Conservation (phyloP, 2,329 filamentous ascomycete genomes). For the Pseudocercospora pini-densiflorae region DNA sequence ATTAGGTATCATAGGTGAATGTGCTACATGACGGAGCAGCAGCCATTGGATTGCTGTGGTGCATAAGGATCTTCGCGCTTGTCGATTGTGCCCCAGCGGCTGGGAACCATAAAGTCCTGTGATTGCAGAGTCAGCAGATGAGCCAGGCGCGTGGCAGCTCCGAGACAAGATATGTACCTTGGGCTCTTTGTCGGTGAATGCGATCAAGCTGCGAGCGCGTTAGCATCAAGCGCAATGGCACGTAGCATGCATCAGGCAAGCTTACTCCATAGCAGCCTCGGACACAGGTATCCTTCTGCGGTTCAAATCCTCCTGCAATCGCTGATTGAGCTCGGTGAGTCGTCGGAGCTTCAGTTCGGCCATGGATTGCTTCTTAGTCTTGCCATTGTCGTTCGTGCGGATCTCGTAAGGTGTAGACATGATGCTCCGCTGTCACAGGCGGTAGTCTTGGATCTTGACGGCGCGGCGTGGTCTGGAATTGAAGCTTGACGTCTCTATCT, state of each 20-base stretch:
- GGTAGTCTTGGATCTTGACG: not conserved
- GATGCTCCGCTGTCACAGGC: slow-evolving; percentile 30
- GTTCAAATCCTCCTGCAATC: slow-evolving; percentile 93
- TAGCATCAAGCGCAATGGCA: slow-evolving; percentile 20
- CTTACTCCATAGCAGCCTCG: slow-evolving; percentile 72
- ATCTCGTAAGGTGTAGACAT: slow-evolving; percentile 70
- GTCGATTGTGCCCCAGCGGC: slow-evolving; percentile 92
- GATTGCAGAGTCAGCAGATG: slow-evolving; percentile 6
- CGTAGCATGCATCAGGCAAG: not conserved
- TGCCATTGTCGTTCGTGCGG: slow-evolving; percentile 66
- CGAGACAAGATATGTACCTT: slow-evolving; percentile 49
- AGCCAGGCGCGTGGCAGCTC: not conserved
- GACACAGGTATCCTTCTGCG: slow-evolving; percentile 94
- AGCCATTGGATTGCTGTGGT: slow-evolving; percentile 88
- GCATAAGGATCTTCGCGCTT: slow-evolving; percentile 98
- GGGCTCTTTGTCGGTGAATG: slow-evolving; percentile 92
- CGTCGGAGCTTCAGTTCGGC: slow-evolving; percentile 96
- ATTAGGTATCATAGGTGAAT: slow-evolving; percentile 13
- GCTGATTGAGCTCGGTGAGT: slow-evolving; percentile 94
- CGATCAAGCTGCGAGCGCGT: slow-evolving; percentile 75
- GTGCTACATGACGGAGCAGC: slow-evolving; percentile 90
- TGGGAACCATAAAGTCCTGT: slow-evolving; percentile 94
- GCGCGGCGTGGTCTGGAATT: slow-evolving; percentile 11
- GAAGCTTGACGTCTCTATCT: not conserved
- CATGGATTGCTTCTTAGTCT: slow-evolving; percentile 99